These are phyloP conservation scores for Aspergillus asperescens DNA, from an alignment of 495 filamentous ascomycete genomes.

Conservation along the genomic window DNA sequence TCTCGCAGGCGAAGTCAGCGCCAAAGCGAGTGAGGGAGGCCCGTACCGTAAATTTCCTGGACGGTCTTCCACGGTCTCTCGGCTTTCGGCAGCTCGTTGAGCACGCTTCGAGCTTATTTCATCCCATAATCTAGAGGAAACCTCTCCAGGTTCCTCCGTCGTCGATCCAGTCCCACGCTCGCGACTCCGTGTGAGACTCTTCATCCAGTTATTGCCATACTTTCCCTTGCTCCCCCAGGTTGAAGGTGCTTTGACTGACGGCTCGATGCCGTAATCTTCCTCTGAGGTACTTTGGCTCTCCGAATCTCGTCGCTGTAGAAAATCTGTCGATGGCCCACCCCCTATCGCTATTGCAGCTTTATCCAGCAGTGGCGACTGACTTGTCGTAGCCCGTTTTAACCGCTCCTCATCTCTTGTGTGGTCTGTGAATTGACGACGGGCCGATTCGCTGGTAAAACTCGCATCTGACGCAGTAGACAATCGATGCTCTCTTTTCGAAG, in stretches of 20 bases:
- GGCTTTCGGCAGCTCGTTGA: conserved; percentile 7
- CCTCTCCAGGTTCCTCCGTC: conserved; percentile 18
- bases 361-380: conserved; percentile 43
- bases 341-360: conserved; percentile 33
- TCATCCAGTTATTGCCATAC: conserved; percentile 50
- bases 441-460: conserved; percentile 27
- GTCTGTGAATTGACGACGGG: conserved; percentile 32
- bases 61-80: conserved; percentile 22
- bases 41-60: conserved; percentile 16
- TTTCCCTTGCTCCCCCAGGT: conserved; percentile 56
- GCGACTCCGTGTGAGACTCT: conserved; percentile 27
- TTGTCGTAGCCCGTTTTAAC: conserved; percentile 39
- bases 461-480: conserved; percentile 22
- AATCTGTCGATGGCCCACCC: conserved; percentile 39
- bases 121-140: conserved; percentile 2
- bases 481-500: conserved; percentile 17
- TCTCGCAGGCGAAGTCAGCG: conserved; percentile 17
- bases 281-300: conserved; percentile 17
- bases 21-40: conserved; percentile 8
- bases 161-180: conserved; percentile 12
- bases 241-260: conserved; percentile 50
- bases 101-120: neutral
- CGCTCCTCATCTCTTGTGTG: conserved; percentile 43
- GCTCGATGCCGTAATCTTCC: conserved; percentile 37
- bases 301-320: conserved; percentile 43